A percentile compares a stretch with the other conserved stretches of the same genome.
Evolutionary conservation across 345 rosid genomes (phyloP).

Genomic region (Raphanus raphanistrum): DNA sequence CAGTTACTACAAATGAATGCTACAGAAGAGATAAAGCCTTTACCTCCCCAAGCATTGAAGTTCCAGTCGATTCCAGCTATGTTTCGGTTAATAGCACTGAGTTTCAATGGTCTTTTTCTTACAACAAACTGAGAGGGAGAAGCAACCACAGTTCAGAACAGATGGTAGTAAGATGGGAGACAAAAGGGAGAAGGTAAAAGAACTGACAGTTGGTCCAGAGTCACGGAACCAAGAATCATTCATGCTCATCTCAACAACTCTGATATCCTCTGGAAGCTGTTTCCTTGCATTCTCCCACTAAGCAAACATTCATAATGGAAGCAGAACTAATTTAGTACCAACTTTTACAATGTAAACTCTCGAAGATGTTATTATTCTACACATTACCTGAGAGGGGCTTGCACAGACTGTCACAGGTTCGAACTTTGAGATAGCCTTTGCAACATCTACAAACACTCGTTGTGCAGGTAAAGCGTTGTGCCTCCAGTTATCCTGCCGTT

Average conservation of each 20-base stretch:
- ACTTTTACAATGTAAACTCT: not conserved
- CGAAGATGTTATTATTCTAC: slow-evolving; percentile 13
- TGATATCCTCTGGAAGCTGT: slow-evolving; percentile 66
- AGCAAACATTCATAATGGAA: not conserved
- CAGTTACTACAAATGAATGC: not conserved
- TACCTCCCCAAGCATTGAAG: slow-evolving; percentile 94
- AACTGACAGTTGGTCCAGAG: slow-evolving; percentile 88
- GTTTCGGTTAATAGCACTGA: slow-evolving; percentile 39
- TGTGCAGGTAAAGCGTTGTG: slow-evolving; percentile 65
- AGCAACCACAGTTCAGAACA: not conserved
- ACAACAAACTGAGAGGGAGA: slow-evolving; percentile 58
- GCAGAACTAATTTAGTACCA: not conserved
- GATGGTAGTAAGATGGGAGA: not conserved
- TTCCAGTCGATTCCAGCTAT: slow-evolving; percentile 91
- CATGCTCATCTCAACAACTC: slow-evolving; percentile 93
- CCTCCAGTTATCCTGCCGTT: slow-evolving; percentile 93
- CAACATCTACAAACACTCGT: slow-evolving; percentile 57
- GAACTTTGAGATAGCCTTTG: slow-evolving; percentile 72
- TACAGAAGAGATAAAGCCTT: not conserved
- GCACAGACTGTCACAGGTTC: slow-evolving; percentile 92
- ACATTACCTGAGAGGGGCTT: slow-evolving; percentile 71
- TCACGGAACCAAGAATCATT: slow-evolving; percentile 97
- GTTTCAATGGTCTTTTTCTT: slow-evolving; percentile 28
- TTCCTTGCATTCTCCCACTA: slow-evolving; percentile 87
- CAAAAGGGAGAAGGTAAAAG: not conserved